Percentiles rank a stretch among this genome's conserved stretches.
Conservation (phyloP, 441 rosid genomes). For the Populus tomentosa region DNA sequence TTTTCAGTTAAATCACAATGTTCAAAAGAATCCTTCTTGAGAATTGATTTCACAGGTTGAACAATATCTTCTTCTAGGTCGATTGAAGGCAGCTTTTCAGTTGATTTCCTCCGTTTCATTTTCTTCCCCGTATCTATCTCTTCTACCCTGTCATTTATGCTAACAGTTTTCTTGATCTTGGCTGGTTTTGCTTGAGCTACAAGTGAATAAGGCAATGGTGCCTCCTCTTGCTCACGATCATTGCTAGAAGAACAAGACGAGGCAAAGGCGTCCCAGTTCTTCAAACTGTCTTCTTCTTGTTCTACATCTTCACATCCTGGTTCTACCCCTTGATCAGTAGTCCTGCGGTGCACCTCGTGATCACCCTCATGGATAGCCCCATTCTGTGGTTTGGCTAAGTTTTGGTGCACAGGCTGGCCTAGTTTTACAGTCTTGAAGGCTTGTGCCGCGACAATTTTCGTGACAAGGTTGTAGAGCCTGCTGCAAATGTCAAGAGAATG, state of each 20-base stretch:
- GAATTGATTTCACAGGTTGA: slow-evolving; percentile 39
- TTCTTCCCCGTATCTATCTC: slow-evolving; percentile 27
- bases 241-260: neutral
- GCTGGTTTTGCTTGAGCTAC: slow-evolving; percentile 23
- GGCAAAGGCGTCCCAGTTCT: neutral
- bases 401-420: slow-evolving; percentile 18
- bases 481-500: slow-evolving; percentile 33
- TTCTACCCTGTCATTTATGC: slow-evolving; percentile 49
- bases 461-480: slow-evolving; percentile 37
- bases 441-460: slow-evolving; percentile 20
- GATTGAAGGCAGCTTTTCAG: slow-evolving; percentile 19
- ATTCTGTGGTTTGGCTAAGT: neutral
- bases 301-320: neutral
- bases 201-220: neutral
- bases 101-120: slow-evolving; percentile 21
- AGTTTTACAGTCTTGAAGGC: slow-evolving; percentile 34
- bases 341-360: slow-evolving; percentile 1
- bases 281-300: neutral
- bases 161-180: slow-evolving; percentile 41
- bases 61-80: slow-evolving; percentile 25
- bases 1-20: neutral
- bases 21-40: neutral
- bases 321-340: neutral
- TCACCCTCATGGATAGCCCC: neutral
- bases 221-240: slow-evolving; percentile 8